Evolutionary conservation across 2,329 filamentous ascomycete species (phyloP), one percentile per base, ranked within the genome.

Genomic region (Aureobasidium mangrovei): DNA sequence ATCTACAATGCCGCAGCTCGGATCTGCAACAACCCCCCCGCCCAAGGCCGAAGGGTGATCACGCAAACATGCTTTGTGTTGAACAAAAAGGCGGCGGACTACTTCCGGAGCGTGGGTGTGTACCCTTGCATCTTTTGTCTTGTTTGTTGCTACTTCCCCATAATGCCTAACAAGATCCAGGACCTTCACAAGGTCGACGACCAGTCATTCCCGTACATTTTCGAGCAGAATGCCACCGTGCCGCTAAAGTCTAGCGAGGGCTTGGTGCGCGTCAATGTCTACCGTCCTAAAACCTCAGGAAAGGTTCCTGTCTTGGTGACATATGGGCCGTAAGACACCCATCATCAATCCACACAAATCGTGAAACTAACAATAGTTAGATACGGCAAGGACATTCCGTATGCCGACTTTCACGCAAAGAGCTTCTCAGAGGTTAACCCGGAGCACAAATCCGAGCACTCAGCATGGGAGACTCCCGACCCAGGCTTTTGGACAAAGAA

Each of bases 351-450:
- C 8, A 1, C 8, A 8, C 7, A 2, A 8, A 32, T 18, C 10
- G 27, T 18, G 9, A 24, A 53, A 33, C 41, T 39, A 38, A 39
- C 2, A 33, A 7, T 24, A 29, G 18, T 28, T 9, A 55, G 53
- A 38, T 88, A 88, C 59, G 84, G 85, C 43, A 88, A 88, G 60
- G 84, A 88, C 60, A 84, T 86, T 35, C 78, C 74, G 24, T 87
- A 87, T 64, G 70, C 73, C 55, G 70, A 75, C 71, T 81, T 81
- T 63, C 71, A 76, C 54, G 60, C 70, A 2, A 70, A 75, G 54
- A 80, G 77, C 1, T 82, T 67, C 60, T 60, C 62, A 36, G 69
- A 72, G 59, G 64, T 71, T 45, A 69, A 69, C 46, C 63, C 64
- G 1, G 61, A 69, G 51, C 66, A 69, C 42, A 66, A 67, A 51